Conservation (phyloP, 2,329 filamentous ascomycete genomes). For the Phialophora macrospora region DNA sequence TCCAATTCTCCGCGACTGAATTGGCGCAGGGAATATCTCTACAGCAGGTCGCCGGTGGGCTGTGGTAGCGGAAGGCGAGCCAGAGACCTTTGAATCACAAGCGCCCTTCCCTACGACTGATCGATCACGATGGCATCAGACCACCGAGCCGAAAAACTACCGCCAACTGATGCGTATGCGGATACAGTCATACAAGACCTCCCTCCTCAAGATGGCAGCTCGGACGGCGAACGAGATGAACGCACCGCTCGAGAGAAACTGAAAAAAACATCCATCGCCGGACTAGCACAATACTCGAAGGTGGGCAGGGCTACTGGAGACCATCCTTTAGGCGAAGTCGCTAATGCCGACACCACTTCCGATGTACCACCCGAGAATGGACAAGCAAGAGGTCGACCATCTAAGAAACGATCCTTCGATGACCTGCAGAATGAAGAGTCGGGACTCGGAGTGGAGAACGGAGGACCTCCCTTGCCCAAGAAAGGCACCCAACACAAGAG, state of each 20-base stretch:
- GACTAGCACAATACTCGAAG: conserved; percentile 38
- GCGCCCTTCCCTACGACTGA: not conserved
- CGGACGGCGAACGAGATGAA: conserved; percentile 51
- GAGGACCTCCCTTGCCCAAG: conserved; percentile 32
- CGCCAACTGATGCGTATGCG: not conserved
- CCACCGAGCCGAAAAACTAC: conserved; percentile 3
- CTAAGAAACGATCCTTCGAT: conserved; percentile 51
- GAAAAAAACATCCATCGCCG: conserved; percentile 64
- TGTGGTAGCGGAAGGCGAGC: not conserved
- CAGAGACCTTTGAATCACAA: not conserved
- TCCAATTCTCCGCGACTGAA: not conserved
- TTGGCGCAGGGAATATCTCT: not conserved
- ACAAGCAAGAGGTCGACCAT: conserved; percentile 39
- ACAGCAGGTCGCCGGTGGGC: not conserved
- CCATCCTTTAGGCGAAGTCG: conserved; percentile 40
- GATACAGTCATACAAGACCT: conserved; percentile 28
- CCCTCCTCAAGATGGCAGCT: conserved; percentile 30
- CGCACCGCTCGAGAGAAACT: conserved; percentile 65
- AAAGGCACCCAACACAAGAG: conserved; percentile 41
- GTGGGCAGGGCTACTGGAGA: conserved; percentile 37
- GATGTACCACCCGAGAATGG: conserved; percentile 40
- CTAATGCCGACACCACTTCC: conserved; percentile 36
- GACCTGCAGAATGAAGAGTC: conserved; percentile 47
- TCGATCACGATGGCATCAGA: conserved; percentile 25
- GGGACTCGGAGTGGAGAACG: conserved; percentile 34